A percentile compares a stretch with the other conserved stretches of the same genome.
Evolutionary conservation across 768 basidiomycete genomes (phyloP).

Genomic region (Hericium rajendrae): DNA sequence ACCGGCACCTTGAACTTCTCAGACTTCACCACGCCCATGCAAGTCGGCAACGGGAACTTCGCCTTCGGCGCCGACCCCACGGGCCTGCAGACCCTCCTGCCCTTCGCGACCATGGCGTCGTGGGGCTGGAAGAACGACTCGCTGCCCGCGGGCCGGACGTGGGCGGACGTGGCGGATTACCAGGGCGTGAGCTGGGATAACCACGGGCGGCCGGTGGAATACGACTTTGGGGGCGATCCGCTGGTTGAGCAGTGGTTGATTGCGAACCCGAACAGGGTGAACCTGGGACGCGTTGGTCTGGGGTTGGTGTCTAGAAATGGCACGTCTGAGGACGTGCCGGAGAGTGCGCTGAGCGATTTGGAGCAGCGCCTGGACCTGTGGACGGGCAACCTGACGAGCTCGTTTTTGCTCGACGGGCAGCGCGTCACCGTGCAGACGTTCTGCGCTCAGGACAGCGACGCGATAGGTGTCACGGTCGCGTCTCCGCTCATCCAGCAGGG

Average conservation of each 20-base stretch:
- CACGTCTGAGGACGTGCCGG: neutral
- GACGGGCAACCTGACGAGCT: neutral
- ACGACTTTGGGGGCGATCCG: constrained; percentile 39
- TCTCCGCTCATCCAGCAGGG: constrained; percentile 32
- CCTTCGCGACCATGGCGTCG: constrained; percentile 44
- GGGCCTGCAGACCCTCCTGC: constrained; percentile 47
- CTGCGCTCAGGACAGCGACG: neutral
- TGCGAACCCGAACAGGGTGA: constrained; percentile 47
- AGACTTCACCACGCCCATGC: constrained; percentile 39
- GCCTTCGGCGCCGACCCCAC: constrained; percentile 52
- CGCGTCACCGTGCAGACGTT: neutral
- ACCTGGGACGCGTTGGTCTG: constrained; percentile 42
- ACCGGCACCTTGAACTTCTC: constrained; percentile 16
- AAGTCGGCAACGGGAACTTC: constrained; percentile 54
- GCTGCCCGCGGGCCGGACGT: constrained; percentile 33
- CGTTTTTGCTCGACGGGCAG: neutral
- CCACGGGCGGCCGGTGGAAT: constrained; percentile 39
- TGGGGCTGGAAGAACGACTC: constrained; percentile 59
- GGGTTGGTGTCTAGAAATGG: constrained; percentile 17
- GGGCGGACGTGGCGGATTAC: constrained; percentile 36
- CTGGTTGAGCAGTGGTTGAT: constrained; percentile 45
- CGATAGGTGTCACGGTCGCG: constrained; percentile 24
- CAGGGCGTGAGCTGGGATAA: constrained; percentile 40
- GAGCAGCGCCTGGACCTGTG: neutral
- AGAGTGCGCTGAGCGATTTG: neutral